Percentiles rank a stretch among this genome's conserved stretches.
These are phyloP conservation scores for Geotrichum fermentans DNA, from an alignment of 1,139 yeast genomes.

Conservation along the genomic window DNA sequence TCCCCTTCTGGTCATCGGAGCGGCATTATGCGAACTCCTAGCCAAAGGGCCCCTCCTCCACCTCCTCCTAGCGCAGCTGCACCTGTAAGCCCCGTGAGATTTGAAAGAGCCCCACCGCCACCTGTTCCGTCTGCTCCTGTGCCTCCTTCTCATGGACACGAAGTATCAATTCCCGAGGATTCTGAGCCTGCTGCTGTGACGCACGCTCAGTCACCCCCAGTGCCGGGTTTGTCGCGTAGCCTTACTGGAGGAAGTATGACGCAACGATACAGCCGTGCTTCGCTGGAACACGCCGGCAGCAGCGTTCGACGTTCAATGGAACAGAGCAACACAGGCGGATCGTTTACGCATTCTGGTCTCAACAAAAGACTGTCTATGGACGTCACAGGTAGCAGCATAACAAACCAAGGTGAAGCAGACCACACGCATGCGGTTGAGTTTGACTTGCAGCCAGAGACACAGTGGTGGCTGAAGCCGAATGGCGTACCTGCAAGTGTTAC, in stretches of 20 bases:
- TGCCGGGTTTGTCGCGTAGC: constrained; percentile 10
- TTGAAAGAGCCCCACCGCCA: constrained; percentile 26
- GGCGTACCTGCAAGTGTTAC: constrained; percentile 57
- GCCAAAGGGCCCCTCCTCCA: constrained; percentile 25
- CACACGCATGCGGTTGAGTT: constrained; percentile 27
- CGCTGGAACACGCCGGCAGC: background rate
- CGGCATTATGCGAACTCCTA: constrained; percentile 17
- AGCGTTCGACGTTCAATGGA: constrained; percentile 5
- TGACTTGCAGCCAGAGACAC: constrained; percentile 38
- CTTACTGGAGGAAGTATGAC: constrained; percentile 6
- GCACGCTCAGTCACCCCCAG: constrained; percentile 22
- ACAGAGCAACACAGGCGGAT: background rate
- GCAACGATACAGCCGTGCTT: constrained; percentile 1
- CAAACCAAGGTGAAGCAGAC: background rate
- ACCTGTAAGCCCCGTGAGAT: constrained; percentile 15
- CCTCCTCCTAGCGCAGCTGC: constrained; percentile 16
- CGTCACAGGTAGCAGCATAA: background rate
- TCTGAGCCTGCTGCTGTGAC: constrained; percentile 18
- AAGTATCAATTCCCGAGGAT: constrained; percentile 23
- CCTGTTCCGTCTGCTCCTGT: constrained; percentile 26
- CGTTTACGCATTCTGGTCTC: background rate
- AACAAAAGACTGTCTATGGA: background rate
- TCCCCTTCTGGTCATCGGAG: background rate
- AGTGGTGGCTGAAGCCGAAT: constrained; percentile 61
- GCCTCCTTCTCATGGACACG: constrained; percentile 4